Conservation (phyloP, 495 filamentous ascomycete genomes). For the Diplogelasinospora grovesii region DNA sequence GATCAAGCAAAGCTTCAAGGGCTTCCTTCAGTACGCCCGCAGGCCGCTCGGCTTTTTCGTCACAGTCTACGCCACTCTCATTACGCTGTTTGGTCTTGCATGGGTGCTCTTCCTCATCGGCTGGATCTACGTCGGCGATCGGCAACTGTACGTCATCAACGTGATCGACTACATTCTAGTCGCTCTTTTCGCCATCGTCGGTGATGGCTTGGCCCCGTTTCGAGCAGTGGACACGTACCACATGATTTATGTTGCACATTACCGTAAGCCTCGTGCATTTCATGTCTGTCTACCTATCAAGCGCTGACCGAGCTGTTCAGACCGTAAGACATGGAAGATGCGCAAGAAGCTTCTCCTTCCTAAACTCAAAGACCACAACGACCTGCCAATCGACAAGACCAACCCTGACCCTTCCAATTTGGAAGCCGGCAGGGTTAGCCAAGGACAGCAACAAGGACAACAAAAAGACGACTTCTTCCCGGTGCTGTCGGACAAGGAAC, state of each 20-base stretch:
- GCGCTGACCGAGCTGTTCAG: constrained; percentile 35
- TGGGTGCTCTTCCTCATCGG: constrained; percentile 84
- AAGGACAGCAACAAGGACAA: too few species aligned
- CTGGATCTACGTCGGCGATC: constrained; percentile 75
- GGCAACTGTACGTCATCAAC: constrained; percentile 62
- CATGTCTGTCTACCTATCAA: background rate
- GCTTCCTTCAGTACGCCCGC: constrained; percentile 66
- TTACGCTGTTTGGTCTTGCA: constrained; percentile 72
- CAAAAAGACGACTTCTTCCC: constrained; percentile 40
- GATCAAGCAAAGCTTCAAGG: constrained; percentile 68
- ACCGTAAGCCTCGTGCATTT: constrained; percentile 19
- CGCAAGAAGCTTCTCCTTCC: constrained; percentile 57
- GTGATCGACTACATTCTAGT: constrained; percentile 73
- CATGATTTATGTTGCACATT: constrained; percentile 61
- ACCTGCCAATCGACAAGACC: constrained; percentile 42
- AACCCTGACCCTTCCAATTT: background rate
- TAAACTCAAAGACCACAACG: constrained; percentile 62
- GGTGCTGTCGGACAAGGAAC: constrained; percentile 57
- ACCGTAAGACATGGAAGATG: constrained; percentile 64
- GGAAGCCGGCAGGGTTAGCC: too few species aligned
- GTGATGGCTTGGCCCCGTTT: constrained; percentile 71
- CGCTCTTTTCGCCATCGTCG: constrained; percentile 69
- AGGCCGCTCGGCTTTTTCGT: constrained; percentile 70
- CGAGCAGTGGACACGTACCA: constrained; percentile 75
- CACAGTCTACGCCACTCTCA: constrained; percentile 70